Evolutionary conservation across 2,329 filamentous ascomycete species (phyloP), one percentile per base, ranked within the genome.

Genomic region (Neonectria punicea): DNA sequence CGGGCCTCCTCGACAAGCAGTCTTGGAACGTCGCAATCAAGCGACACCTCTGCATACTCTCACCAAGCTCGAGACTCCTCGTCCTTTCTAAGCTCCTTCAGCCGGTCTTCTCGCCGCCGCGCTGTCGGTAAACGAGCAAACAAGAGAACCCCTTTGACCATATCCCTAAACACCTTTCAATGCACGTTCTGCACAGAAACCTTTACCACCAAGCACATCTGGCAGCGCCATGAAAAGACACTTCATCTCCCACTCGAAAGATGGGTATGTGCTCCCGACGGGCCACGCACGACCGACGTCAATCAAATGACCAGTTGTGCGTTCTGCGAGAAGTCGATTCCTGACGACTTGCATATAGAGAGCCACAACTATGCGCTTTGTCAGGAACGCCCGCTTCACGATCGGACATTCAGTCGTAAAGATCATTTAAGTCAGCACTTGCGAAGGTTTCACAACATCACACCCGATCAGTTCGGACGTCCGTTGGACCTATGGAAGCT

Each of bases 151-250:
- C 50, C 53, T 1, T 30, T 62, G 7, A 22, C 44, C 28, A 36
- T 13, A 1, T 22, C 43, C 7, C 14, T 62, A 6, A 61, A 57
- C 11, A 53, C 61, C 3, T 78, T 74, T 51, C 80, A 82, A 58
- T 82, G 80, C 63, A 82, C 80, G 8, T 82, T 82, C 67, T 82
- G 80, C 64, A 80, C 79, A 1, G 80, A 82, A 59, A 78, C 78
- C 0, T 82, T 82, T 71, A 79, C 77, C 56, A 80, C 78, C 0
- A 81, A 81, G 43, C 79, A 82, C 61, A 79, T 82, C 61, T 82
- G 80, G 80, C 79, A 81, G 59, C 76, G 85, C 39, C 85, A 87
- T 67, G 85, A 87, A 67, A 80, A 80, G 44, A 77, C 79, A 67
- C 79, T 79, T 68, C 84, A 75, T 73, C 79, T 76, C 70, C 83